These are phyloP conservation scores for Suillus subluteus DNA, from an alignment of 768 basidiomycete species.

Conservation along the genomic window DNA sequence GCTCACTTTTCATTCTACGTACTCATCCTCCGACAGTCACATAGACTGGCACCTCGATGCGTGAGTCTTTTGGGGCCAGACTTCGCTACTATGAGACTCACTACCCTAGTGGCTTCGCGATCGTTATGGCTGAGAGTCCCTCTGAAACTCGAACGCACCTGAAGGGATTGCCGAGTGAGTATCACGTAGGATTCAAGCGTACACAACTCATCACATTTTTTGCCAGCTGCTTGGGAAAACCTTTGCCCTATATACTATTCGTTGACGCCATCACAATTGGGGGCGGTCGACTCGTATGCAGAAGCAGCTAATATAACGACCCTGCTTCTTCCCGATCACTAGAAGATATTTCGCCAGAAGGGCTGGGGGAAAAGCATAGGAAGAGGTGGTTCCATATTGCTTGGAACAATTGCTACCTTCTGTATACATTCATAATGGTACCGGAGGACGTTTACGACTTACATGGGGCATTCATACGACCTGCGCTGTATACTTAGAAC, in stretches of 20 bases:
- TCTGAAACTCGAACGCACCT: slow-evolving; percentile 19
- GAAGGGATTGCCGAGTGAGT: slow-evolving; percentile 20
- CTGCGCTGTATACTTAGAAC: background rate
- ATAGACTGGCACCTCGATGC: slow-evolving; percentile 34
- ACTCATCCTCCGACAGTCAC: slow-evolving; percentile 19
- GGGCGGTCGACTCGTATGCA: slow-evolving; percentile 20
- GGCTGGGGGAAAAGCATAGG: background rate
- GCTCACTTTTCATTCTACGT: slow-evolving; percentile 2
- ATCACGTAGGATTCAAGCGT: background rate
- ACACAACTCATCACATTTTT: background rate
- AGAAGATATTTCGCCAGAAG: background rate
- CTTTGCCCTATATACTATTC: slow-evolving; percentile 28
- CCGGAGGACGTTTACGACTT: background rate
- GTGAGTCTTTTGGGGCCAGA: slow-evolving; percentile 15
- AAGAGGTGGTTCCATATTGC: background rate
- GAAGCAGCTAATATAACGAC: slow-evolving; percentile 25
- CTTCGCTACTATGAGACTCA: background rate
- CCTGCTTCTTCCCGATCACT: slow-evolving; percentile 17
- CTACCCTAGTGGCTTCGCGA: slow-evolving; percentile 26
- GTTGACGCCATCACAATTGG: slow-evolving; percentile 23
- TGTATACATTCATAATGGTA: background rate
- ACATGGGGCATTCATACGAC: background rate
- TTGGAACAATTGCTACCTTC: background rate
- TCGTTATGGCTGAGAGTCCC: slow-evolving; percentile 32
- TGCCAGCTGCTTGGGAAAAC: slow-evolving; percentile 27